These are phyloP conservation scores for Aspergillus sp. DNA, from an alignment of 2,329 filamentous ascomycete species.

Conservation along the genomic window DNA sequence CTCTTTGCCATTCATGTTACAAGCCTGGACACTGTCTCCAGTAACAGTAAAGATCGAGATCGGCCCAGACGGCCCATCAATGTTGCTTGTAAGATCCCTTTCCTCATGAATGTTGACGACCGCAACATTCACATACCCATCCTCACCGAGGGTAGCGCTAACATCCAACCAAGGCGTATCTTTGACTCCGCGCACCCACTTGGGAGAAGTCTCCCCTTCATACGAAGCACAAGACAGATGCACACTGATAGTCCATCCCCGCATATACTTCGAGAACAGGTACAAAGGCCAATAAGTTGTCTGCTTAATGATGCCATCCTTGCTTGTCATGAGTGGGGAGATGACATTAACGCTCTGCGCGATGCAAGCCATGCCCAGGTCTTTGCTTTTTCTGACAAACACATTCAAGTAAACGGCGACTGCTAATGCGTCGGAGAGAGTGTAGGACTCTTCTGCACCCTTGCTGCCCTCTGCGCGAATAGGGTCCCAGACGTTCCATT, in stretches of 20 bases:
- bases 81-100: slow-evolving; percentile 59
- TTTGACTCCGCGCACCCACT: slow-evolving; percentile 50
- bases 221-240: slow-evolving; percentile 68
- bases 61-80: slow-evolving; percentile 58
- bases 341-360: slow-evolving; percentile 80
- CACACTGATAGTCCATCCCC: slow-evolving; percentile 67
- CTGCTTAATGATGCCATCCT: slow-evolving; percentile 66
- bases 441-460: slow-evolving; percentile 74
- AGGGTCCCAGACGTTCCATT: slow-evolving; percentile 84
- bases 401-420: slow-evolving; percentile 75
- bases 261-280: slow-evolving; percentile 72
- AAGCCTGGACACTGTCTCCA: slow-evolving; percentile 57
- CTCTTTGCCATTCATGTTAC: slow-evolving; percentile 65
- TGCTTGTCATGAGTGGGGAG: slow-evolving; percentile 71
- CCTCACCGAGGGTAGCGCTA: slow-evolving; percentile 47
- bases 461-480: slow-evolving; percentile 68
- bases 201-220: slow-evolving; percentile 54
- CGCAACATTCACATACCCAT: slow-evolving; percentile 65
- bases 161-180: slow-evolving; percentile 64
- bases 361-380: slow-evolving; percentile 77
- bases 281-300: slow-evolving; percentile 74
- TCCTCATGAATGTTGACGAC: slow-evolving; percentile 73
- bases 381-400: slow-evolving; percentile 69
- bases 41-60: slow-evolving; percentile 66
- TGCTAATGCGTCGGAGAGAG: slow-evolving; percentile 73